Conservation (phyloP, 495 filamentous ascomycete genomes). For the Bacidia gigantensis region DNA sequence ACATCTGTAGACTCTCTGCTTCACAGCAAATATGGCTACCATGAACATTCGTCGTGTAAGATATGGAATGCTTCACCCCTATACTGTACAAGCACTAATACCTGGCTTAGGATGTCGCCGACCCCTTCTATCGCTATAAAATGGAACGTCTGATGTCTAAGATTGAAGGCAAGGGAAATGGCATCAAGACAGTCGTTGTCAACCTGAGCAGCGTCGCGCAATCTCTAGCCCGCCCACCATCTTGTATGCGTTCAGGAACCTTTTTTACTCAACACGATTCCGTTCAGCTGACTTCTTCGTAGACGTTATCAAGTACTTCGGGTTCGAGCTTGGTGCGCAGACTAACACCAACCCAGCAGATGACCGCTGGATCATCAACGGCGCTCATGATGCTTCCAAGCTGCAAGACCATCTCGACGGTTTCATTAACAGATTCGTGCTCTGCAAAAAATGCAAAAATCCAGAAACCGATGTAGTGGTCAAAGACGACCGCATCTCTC, state of each 20-base stretch:
- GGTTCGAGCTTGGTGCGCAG: constrained; percentile 95
- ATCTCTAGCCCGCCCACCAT: constrained; percentile 80
- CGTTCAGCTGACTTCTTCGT: constrained; percentile 6
- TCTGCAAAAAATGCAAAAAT: constrained; percentile 99
- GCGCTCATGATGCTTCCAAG: constrained; percentile 87
- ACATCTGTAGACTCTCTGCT: constrained; percentile 13
- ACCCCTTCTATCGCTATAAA: constrained; percentile 99
- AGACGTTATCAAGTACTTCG: constrained; percentile 98
- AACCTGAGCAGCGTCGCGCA: constrained; percentile 91
- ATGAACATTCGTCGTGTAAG: constrained; percentile 82
- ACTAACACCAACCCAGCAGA: constrained; percentile 94
- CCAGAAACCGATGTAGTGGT: constrained; percentile 91
- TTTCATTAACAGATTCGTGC: constrained; percentile 94
- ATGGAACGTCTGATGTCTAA: constrained; percentile 98
- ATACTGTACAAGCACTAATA: not conserved
- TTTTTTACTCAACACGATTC: not conserved
- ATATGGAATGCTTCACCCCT: not conserved
- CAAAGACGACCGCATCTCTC: constrained; percentile 76
- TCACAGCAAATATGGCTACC: constrained; percentile 61
- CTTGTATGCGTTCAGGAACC: constrained; percentile 35
- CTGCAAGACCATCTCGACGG: constrained; percentile 97
- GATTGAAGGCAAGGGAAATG: constrained; percentile 98
- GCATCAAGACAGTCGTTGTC: constrained; percentile 92
- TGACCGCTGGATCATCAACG: constrained; percentile 99
- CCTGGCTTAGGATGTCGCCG: constrained; percentile 61